Base-by-base conservation (phyloP, 192 early-diverging fungal genomes). In the Spinellus fusiger region DNA sequence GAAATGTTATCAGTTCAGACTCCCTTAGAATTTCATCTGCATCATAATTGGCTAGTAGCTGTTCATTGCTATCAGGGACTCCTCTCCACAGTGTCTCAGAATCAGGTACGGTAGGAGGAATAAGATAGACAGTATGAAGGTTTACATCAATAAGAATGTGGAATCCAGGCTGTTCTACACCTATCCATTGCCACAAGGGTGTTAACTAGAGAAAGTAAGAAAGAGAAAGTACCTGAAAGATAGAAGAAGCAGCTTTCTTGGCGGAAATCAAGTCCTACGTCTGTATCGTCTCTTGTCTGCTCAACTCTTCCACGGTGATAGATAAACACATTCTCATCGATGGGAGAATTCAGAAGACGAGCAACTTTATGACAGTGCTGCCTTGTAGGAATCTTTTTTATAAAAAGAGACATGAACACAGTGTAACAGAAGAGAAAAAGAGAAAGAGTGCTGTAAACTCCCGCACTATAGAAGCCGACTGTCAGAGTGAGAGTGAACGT, bases 171-270 rank as follows among this genome's bases (percentile, higher is more conserved):
- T 88, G 86, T 32, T 76, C 75, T 54, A 85, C 84, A 59, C 92
- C 71, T 65, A 46, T 20, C 9, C 65, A 64, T 53, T 59, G 66
- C 32, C 56, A 73, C 57, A 68, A 0, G 4, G 15, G 4, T 32
- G 20, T 31, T 15, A 4, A 54, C 16, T 9, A 18, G 29, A 55
- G 22, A 68, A 44, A 73, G 68, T 58, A 70, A 71, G 20, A 60
- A 59, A 55, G 48, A 57, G 40, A 18, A 9, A 71, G 50, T 73
- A 73, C 70, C 92, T 22, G 91, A 86, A 6, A 93, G 79, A 64
- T 94, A 96, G 73, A 88, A 90, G 54, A 93, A 95, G 82, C 89
- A 89, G 54, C 84, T 84, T 68, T 93, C 90, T 68, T 95, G 93
- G 64, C 89, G 78, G 74, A 92, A 93, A 32, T 80, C 72, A 26